Evolutionary conservation across 208 protist species (phyloP), one percentile per base, ranked within the genome.

Genomic region (Leishmania turanica): DNA sequence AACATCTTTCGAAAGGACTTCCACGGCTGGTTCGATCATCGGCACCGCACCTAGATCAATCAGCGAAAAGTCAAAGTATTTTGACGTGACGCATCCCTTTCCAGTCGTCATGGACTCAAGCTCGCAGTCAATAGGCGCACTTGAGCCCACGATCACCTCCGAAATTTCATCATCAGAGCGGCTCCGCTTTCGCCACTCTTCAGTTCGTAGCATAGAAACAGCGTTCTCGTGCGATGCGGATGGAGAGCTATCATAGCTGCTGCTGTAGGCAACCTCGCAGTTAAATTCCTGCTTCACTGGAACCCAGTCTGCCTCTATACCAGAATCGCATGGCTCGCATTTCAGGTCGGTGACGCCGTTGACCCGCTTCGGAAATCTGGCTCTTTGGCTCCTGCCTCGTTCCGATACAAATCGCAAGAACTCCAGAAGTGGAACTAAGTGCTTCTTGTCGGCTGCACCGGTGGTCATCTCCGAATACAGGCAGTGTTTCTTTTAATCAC

Each of bases 351-450:
- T 42, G 1, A 54, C 79, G 1, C 75, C 78, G 31, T 90, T 88
- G 58, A 86, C 62, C 2, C 69, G 68, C 31, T 78, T 82, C 8
- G 89, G 87, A 74, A 89, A 86, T 0, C 79, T 58, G 9, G 42
- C 58, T 45, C 6, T 17, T n/a, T 56, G 27, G 24, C 7, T 21
- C 54, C 40, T 75, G 11, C 74, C 53, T n/a, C 60, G 64, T 11
- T 80, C 68, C 3, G 70, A 70, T 11, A 91, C 74, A 77, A 83
- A 84, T 47, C 73, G 73, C 54, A 93, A 84, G 71, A 93, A 93
- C 49, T 90, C 87, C 47, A 90, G 78, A 54, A 93, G 77, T 8
- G 89, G 89, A 24, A 71, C 71, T 7, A 89, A 62, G 72, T 90
- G 86, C 68, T 80, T 86, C 56, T 80, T 80, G 0, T 88, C 84